A percentile compares a stretch with the other conserved stretches of the same genome.
Evolutionary conservation across 495 filamentous ascomycete species (phyloP).

Genomic region (Neurospora sp.): DNA sequence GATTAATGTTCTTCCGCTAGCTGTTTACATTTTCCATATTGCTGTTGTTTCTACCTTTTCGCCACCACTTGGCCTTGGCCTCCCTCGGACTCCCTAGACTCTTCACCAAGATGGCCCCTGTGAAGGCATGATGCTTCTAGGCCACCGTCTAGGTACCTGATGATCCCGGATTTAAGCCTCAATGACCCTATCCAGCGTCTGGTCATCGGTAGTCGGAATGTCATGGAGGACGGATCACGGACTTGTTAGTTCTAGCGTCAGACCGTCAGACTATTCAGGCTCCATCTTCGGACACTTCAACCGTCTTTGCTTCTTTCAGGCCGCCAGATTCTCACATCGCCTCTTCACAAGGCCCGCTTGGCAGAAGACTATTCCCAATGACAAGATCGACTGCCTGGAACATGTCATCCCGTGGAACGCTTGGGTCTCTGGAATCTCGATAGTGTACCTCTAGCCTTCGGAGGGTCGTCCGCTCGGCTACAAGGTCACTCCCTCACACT

Average conservation of each 20-base stretch:
- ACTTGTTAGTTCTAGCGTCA: not conserved
- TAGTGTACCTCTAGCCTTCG: not conserved
- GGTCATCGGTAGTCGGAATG: not conserved
- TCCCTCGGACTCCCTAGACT: not conserved
- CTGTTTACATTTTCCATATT: not conserved
- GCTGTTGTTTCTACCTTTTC: not conserved
- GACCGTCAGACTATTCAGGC: not conserved
- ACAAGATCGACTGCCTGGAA: not conserved
- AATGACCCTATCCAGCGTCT: not conserved
- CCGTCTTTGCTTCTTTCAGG: not conserved
- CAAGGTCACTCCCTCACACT: not conserved
- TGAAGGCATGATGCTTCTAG: not conserved
- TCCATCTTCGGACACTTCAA: not conserved
- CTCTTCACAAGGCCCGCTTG: not conserved
- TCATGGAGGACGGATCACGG: not conserved
- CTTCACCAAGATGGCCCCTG: not conserved
- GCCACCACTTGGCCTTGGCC: not conserved
- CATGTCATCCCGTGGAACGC: not conserved
- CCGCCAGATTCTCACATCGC: not conserved
- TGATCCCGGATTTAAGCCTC: not conserved
- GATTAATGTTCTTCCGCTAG: not conserved
- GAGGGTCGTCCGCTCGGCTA: not conserved
- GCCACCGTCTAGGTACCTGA: not conserved
- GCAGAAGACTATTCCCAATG: not conserved
- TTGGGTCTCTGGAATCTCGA: not conserved